Conservation (phyloP, 202 grass and related monocot species). For the Brachypodium distachyon region DNA sequence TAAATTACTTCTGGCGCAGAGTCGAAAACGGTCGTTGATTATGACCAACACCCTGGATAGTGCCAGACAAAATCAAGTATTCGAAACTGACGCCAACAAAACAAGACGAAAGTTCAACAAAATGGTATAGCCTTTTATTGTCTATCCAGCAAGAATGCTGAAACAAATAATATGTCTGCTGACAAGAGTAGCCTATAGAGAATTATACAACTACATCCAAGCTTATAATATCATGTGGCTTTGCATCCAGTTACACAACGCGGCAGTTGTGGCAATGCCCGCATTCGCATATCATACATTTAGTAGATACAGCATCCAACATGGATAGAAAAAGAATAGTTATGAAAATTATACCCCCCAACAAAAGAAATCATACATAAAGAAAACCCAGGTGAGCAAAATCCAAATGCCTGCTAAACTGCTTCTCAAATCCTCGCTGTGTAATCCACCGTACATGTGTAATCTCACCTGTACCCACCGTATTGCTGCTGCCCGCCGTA, state of each 20-base stretch:
- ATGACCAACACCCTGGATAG: background rate
- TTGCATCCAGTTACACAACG: constrained; percentile 27
- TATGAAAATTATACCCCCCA: constrained; percentile 47
- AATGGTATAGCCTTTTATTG: constrained; percentile 47
- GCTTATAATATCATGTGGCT: constrained; percentile 12
- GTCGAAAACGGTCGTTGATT: background rate
- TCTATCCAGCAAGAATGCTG: constrained; percentile 53
- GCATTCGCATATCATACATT: constrained; percentile 20
- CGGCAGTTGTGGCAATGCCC: constrained; percentile 4
- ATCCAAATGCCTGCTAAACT: constrained; percentile 14
- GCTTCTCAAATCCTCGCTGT: background rate
- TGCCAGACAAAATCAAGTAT: background rate
- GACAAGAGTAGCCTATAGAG: constrained; percentile 19
- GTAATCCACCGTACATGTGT: background rate
- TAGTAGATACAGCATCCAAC: constrained; percentile 42
- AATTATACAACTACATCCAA: constrained; percentile 42
- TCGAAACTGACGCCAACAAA: background rate
- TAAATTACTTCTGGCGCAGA: background rate
- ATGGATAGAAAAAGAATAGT: constrained; percentile 49
- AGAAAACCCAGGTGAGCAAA: constrained; percentile 33
- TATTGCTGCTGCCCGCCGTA: constrained; percentile 76
- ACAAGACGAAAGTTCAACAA: background rate
- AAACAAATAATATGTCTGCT: constrained; percentile 42
- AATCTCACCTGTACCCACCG: constrained; percentile 72
- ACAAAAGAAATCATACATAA: constrained; percentile 38